Evolutionary conservation across 768 basidiomycete species (phyloP), one percentile per base, ranked within the genome.

Genomic region (Xerocomellus chrysenteron): DNA sequence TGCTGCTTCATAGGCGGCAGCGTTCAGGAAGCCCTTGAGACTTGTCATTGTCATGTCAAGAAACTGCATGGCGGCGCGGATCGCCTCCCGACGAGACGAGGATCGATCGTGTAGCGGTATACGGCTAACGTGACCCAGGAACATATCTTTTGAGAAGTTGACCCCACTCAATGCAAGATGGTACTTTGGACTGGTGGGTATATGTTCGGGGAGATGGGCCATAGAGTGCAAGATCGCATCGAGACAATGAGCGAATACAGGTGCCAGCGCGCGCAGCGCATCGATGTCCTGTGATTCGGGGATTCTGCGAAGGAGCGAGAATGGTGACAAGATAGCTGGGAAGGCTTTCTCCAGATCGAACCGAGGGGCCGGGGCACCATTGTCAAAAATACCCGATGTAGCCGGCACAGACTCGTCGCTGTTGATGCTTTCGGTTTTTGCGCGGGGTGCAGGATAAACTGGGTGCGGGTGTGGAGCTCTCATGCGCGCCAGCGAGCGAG

Each of bases 311-410:
- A 78, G 68, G 49, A 70, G 60, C 0, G 59, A 60, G 21, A 68
- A 57, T 4, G 73, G 65, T 14, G 57, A 54, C 49, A 74, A 46
- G 50, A 78, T 73, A 1, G 75, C 73, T 1, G 76, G 74, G 54
- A 75, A 77, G 7, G 71, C 67, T 39, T 55, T 66, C 26, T 73
- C 70, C 21, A 77, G 65, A 39, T 70, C 55, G 52, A 73, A 74
- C 9, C 46, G 62, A 19, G 65, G 55, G 46, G 50, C 13, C 6
- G 30, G 35, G 45, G 60, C 26, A 16, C 48, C 45, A 19, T 53
- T 47, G 32, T 43, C 50, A 8, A 56, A 24, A 14, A 56, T 36
- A 9, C 43, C 41, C 5, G 73, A 68, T 0, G 64, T 64, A 17
- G 73, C 54, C 12, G 68, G 62, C 1, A 58, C 62, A n/a, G 66